phyloP scores from a whole-genome alignment of 176 grass and related monocot genomes.

The Tuctoria greenei region DNA sequence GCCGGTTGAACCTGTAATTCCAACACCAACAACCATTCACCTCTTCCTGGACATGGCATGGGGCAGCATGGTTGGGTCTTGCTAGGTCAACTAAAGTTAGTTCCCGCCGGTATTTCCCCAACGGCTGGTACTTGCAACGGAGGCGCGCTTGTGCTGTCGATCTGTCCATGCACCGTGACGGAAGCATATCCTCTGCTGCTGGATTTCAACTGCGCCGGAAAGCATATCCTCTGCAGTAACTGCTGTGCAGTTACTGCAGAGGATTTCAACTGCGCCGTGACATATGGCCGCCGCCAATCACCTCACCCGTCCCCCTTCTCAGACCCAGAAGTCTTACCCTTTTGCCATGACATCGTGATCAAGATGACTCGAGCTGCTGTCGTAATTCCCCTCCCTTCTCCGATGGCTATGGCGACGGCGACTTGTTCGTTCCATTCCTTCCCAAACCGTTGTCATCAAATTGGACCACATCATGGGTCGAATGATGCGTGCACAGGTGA shows the following conservation, averaged over 20 bases:
- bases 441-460: constrained; percentile 14
- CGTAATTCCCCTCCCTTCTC: constrained; percentile 22
- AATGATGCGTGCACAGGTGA: neutral
- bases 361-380: neutral
- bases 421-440: neutral
- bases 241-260: too few species aligned
- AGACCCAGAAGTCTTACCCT: neutral
- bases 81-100: neutral
- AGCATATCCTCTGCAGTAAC: too few species aligned
- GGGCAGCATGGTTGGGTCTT: neutral
- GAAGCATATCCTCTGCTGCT: too few species aligned
- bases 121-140: neutral
- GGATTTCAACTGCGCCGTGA: too few species aligned
- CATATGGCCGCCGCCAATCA: constrained; percentile 4
- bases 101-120: too few species aligned
- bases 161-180: neutral
- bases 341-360: neutral
- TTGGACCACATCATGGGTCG: neutral
- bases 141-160: too few species aligned
- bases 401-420: constrained; percentile 19
- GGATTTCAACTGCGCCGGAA: too few species aligned
- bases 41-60: neutral
- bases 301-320: neutral
- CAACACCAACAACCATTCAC: neutral
- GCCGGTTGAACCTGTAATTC: too few species aligned